Percentiles rank a stretch among this genome's conserved stretches.
These are phyloP conservation scores for Lathyrus sativus DNA, from an alignment of 306 rosid species.

Conservation along the genomic window DNA sequence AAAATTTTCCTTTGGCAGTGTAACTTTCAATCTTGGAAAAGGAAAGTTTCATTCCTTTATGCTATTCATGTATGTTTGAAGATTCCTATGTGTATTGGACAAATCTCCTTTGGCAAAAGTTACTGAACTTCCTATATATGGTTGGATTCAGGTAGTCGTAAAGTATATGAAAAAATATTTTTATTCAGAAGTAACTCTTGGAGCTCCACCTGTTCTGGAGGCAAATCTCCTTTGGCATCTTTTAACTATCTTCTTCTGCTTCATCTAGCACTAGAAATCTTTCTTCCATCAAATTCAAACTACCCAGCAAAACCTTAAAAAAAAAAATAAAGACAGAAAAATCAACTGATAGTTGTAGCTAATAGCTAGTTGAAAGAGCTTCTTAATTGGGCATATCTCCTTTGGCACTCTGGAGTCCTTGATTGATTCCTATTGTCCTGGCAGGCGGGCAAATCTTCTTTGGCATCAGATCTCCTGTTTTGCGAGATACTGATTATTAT, in stretches of 20 bases:
- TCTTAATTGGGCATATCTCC: conserved; percentile 85
- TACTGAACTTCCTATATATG: conserved; percentile 41
- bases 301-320: neutral
- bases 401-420: conserved; percentile 80
- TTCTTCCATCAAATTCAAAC: neutral
- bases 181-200: conserved; percentile 32
- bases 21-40: conserved; percentile 38
- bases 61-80: conserved; percentile 28
- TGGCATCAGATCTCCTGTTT: conserved; percentile 65
- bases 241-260: conserved; percentile 30
- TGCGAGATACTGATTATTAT: conserved; percentile 44
- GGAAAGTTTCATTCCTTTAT: conserved; percentile 28
- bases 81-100: conserved; percentile 53
- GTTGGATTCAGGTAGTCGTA: conserved; percentile 43
- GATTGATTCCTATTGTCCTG: conserved; percentile 52
- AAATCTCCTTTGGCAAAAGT: conserved; percentile 87
- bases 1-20: conserved; percentile 79
- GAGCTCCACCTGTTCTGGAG: conserved; percentile 44
- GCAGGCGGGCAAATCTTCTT: conserved; percentile 69
- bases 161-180: conserved; percentile 31
- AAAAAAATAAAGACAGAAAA: too few species aligned
- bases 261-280: conserved; percentile 37
- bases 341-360: too few species aligned
- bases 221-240: conserved; percentile 63
- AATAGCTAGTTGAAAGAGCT: too few species aligned